Conservation (phyloP, 2,329 filamentous ascomycete genomes). For the Arthrocladium fulminans region DNA sequence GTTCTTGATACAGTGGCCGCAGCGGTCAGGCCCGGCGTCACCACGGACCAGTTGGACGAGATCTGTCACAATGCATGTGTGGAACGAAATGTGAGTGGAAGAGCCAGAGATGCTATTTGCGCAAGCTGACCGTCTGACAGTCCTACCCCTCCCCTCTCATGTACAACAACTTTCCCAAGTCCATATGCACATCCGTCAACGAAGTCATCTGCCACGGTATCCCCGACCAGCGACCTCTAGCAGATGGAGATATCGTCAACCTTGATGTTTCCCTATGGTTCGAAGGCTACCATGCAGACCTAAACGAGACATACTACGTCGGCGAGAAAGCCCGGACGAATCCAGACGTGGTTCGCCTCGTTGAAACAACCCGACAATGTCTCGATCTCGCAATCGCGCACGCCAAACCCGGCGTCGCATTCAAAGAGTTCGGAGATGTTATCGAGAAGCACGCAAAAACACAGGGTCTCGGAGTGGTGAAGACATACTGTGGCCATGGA, state of each 20-base stretch:
- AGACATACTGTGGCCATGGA: slow-evolving; percentile 92
- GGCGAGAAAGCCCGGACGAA: slow-evolving; percentile 78
- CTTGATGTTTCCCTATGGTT: slow-evolving; percentile 94
- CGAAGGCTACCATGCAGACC: slow-evolving; percentile 86
- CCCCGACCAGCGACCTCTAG: slow-evolving; percentile 74
- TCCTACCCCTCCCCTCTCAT: slow-evolving; percentile 91
- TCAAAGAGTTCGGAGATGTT: slow-evolving; percentile 85
- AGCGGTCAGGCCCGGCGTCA: slow-evolving; percentile 79
- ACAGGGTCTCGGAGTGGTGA: slow-evolving; percentile 78
- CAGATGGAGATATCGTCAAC: slow-evolving; percentile 94
- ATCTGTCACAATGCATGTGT: slow-evolving; percentile 91
- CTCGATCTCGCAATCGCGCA: slow-evolving; percentile 82
- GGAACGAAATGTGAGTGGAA: slow-evolving; percentile 68
- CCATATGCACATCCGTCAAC: slow-evolving; percentile 90
- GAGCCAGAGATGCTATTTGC: neutral
- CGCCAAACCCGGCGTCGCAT: slow-evolving; percentile 85
- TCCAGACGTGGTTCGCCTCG: slow-evolving; percentile 77
- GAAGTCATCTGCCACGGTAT: slow-evolving; percentile 99
- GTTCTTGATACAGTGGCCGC: slow-evolving; percentile 85
- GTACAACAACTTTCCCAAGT: slow-evolving; percentile 95
- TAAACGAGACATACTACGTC: slow-evolving; percentile 98
- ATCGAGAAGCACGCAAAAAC: slow-evolving; percentile 93
- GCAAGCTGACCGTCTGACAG: slow-evolving; percentile 39
- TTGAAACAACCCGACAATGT: slow-evolving; percentile 82
- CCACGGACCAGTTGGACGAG: slow-evolving; percentile 90